Evolutionary conservation across 768 basidiomycete genomes (phyloP), one percentile per base, ranked within the genome.

Genomic region (Antrodiella citrinella): DNA sequence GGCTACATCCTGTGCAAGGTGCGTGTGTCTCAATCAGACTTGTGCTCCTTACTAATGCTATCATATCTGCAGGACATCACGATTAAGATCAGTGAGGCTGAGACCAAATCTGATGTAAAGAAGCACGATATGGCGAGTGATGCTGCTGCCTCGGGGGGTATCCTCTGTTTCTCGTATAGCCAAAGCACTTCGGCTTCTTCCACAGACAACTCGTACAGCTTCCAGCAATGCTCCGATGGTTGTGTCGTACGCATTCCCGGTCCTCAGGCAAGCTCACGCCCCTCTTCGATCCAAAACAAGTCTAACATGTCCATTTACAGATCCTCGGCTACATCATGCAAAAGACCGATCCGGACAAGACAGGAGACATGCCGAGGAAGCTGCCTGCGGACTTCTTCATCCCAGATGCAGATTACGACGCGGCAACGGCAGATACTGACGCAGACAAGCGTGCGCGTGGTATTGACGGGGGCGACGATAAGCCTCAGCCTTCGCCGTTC

Each of bases 271-370:
- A 18, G 41, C 41, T 5, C 10, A 9, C 9, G 21, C 9, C 7
- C 7, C 15, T 7, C 10, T 43, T 43, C 19, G 41, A 18, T 15
- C 7, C 30, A 15, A 35, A 9, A 9, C 30, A 15, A 35, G 41
- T 43, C 41, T 43, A 5, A 43, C 41, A 10, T 19, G 19, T 19
- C 41, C 19, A 18, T 7, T n/a, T 9, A 19, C 21, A 2, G 55
- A 45, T 45, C 19, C 45, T 15, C 10, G 38, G 41, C 15, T 51
- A 48, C 26, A 38, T 35, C 47, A 26, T 26, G 26, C 47, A 48
- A 21, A 18, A 13, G 4, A 26, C 47, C 13, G 25, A 26, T n/a
- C 19, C 18, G 12, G 47, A 48, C 30, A 24, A 11, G 24, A 35
- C 47, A 9, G 13, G 9, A 15, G 26, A 26, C 21, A 48, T 48